Percentiles rank a stretch among this genome's conserved stretches.
These are phyloP conservation scores for Boletus sp. DNA, from an alignment of 768 basidiomycete species.

Conservation along the genomic window DNA sequence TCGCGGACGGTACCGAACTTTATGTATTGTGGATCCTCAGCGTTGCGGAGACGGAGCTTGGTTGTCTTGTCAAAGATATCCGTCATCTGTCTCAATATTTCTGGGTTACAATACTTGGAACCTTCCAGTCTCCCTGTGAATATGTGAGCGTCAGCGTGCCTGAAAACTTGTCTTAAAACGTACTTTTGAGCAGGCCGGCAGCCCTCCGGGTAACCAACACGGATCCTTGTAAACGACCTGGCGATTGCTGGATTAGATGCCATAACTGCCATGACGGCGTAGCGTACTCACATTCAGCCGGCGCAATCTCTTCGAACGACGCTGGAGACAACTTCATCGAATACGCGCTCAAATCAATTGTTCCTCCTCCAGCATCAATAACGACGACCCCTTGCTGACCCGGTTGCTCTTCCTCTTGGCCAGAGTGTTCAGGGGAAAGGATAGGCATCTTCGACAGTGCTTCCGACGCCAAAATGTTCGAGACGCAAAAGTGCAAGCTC, in stretches of 20 bases:
- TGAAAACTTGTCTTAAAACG: not conserved
- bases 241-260: not conserved
- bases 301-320: constrained; percentile 39
- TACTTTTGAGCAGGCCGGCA: constrained; percentile 29
- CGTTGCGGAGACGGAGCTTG: constrained; percentile 44
- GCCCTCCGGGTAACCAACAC: constrained; percentile 39
- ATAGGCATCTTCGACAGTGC: constrained; percentile 16
- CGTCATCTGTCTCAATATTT: constrained; percentile 37
- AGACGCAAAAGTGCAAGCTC: constrained; percentile 55
- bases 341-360: constrained; percentile 43
- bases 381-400: constrained; percentile 39
- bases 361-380: constrained; percentile 52
- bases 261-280: not conserved
- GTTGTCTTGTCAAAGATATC: constrained; percentile 39
- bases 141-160: not conserved
- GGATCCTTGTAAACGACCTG: constrained; percentile 43
- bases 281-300: constrained; percentile 33
- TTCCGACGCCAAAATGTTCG: constrained; percentile 43
- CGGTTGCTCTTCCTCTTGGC: constrained; percentile 21
- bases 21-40: constrained; percentile 37
- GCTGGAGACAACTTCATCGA: constrained; percentile 39
- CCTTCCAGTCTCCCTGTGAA: constrained; percentile 29
- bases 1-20: constrained; percentile 42
- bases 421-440: constrained; percentile 17
- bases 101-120: constrained; percentile 31